phyloP scores from a whole-genome alignment of 163 green algal species.

The Chlorella variabilis region DNA sequence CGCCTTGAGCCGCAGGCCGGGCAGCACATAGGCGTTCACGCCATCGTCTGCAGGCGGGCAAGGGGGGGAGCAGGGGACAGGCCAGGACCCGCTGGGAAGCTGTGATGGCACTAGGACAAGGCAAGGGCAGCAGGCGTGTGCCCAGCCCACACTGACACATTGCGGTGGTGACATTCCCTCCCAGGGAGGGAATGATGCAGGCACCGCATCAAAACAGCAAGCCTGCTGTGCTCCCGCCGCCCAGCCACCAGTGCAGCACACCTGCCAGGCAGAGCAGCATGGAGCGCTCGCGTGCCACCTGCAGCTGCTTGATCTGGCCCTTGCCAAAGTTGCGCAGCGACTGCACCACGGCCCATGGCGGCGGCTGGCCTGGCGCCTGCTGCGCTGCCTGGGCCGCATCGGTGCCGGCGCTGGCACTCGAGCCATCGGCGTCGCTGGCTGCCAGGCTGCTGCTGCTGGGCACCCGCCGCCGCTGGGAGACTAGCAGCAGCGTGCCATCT shows the following conservation, averaged over 20 bases:
- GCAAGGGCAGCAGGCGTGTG: too few relatives aligned
- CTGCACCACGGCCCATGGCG: slow-evolving; percentile 40
- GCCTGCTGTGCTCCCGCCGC: too few relatives aligned
- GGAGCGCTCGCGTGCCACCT: slow-evolving; percentile 21
- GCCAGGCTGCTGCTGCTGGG: background rate
- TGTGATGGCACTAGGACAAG: too few relatives aligned
- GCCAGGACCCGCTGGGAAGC: background rate
- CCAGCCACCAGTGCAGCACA: background rate
- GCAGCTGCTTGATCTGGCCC: slow-evolving; percentile 43
- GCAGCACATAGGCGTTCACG: slow-evolving; percentile 66
- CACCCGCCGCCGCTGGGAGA: slow-evolving; percentile 8
- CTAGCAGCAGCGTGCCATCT: slow-evolving; percentile 49
- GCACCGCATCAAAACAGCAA: too few relatives aligned
- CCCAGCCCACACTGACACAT: too few relatives aligned
- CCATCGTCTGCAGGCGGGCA: slow-evolving; percentile 39
- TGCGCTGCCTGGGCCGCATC: background rate
- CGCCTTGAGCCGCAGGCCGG: slow-evolving; percentile 61
- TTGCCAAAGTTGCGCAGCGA: slow-evolving; percentile 46
- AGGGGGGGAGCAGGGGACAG: background rate
- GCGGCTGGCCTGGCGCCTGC: background rate
- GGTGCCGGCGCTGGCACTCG: too few relatives aligned
- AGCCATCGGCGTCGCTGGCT: too few relatives aligned
- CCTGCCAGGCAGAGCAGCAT: slow-evolving; percentile 46
- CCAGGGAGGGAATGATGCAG: too few relatives aligned
- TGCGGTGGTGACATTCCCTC: too few relatives aligned